phyloP scores from a whole-genome alignment of 75 land plant genomes.

The Pinus tabuliformis region DNA sequence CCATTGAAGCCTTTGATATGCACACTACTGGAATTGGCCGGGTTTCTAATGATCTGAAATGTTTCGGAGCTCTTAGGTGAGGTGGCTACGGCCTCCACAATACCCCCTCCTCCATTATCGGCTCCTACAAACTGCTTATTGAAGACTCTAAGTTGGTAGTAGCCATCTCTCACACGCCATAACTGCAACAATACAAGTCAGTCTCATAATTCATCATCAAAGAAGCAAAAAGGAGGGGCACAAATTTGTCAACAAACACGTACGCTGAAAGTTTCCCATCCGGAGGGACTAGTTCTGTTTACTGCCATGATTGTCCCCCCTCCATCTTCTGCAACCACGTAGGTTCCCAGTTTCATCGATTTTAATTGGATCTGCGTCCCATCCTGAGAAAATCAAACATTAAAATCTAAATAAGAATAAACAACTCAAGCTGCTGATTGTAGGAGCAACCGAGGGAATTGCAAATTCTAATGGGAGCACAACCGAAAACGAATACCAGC shows the following conservation, averaged over 20 bases:
- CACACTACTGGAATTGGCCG: slow-evolving; percentile 24
- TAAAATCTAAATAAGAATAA: neutral
- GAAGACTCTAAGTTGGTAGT: slow-evolving; percentile 51
- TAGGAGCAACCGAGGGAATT: neutral
- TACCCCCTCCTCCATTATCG: slow-evolving; percentile 20
- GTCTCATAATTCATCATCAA: too few relatives aligned
- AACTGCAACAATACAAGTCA: slow-evolving; percentile 18
- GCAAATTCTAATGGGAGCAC: neutral
- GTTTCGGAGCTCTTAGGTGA: slow-evolving; percentile 37
- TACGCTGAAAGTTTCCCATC: slow-evolving; percentile 89
- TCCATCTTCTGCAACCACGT: slow-evolving; percentile 67
- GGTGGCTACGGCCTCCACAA: slow-evolving; percentile 25
- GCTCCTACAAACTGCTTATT: slow-evolving; percentile 50
- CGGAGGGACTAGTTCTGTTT: slow-evolving; percentile 42
- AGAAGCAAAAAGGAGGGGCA: too few relatives aligned
- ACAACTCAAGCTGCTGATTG: neutral
- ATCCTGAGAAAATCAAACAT: slow-evolving; percentile 40
- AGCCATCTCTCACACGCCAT: slow-evolving; percentile 52
- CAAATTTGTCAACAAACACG: neutral
- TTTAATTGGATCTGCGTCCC: slow-evolving; percentile 72
- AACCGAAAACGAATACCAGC: slow-evolving; percentile 16
- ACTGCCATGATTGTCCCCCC: slow-evolving; percentile 70
- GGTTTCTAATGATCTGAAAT: slow-evolving; percentile 38
- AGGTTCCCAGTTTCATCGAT: slow-evolving; percentile 52
- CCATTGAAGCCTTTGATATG: slow-evolving; percentile 73